Evolutionary conservation across 116 monocot species (phyloP).

Genomic region (Dioscorea cayenensis): DNA sequence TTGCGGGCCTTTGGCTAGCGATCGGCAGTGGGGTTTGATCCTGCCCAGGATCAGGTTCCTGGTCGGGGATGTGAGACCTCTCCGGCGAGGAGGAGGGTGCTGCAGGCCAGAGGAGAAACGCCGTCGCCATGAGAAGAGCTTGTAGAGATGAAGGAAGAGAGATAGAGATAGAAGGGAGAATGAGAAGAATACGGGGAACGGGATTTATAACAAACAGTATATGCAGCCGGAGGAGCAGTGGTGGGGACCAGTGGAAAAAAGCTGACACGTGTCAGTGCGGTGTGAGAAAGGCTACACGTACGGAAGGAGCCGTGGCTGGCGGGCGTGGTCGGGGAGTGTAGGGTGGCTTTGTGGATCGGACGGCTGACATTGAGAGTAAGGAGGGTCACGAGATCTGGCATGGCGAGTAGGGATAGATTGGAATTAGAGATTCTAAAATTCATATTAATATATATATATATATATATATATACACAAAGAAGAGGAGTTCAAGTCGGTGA

Average conservation of each 20-base stretch:
- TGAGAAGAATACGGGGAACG: background rate
- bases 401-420: background rate
- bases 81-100: background rate
- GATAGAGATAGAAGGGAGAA: background rate
- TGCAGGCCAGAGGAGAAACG: slow-evolving; percentile 23
- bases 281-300: background rate
- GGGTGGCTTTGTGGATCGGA: background rate
- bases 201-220: background rate
- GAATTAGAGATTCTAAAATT: background rate
- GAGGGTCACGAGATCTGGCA: background rate
- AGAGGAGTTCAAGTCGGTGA: no score
- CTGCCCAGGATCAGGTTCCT: background rate
- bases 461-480: no score
- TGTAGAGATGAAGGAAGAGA: background rate
- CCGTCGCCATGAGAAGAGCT: slow-evolving; percentile 7
- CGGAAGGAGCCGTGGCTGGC: background rate
- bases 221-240: background rate
- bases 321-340: background rate
- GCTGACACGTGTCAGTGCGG: background rate
- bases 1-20: background rate
- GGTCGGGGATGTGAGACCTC: background rate
- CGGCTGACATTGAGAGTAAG: background rate
- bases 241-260: background rate
- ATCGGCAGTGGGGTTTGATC: background rate
- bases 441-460: no score